Conservation (phyloP, 345 rosid species). For the Euphorbia tirucalli region DNA sequence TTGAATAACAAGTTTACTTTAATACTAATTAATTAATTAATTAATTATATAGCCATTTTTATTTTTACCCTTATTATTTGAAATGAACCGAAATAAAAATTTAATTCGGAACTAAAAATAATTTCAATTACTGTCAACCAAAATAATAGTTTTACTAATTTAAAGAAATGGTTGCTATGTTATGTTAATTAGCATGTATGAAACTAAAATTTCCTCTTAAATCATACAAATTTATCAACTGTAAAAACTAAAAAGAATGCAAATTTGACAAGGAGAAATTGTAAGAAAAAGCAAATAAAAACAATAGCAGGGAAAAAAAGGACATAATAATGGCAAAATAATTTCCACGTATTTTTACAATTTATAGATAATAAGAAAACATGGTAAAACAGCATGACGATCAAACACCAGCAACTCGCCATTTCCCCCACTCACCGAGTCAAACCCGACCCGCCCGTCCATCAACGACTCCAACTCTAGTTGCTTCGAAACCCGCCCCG, state of each 20-base stretch:
- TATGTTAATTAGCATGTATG: slow-evolving; percentile 47
- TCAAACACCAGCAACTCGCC: slow-evolving; percentile 90
- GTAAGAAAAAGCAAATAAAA: slow-evolving; percentile 21
- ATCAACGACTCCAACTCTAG: slow-evolving; percentile 42
- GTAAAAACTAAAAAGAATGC: no score
- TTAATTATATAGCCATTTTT: no score
- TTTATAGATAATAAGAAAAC: slow-evolving; percentile 87
- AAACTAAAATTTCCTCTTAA: slow-evolving; percentile 37
- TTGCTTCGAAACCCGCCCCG: slow-evolving; percentile 73
- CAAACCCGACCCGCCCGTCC: slow-evolving; percentile 54
- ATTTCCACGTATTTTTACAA: slow-evolving; percentile 51
- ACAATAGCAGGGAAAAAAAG: slow-evolving; percentile 6
- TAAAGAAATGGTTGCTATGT: neutral
- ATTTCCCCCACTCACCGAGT: slow-evolving; percentile 78
- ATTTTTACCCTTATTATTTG: no score
- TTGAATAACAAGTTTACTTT: no score
- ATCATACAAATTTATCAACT: slow-evolving; percentile 2
- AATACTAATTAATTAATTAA: no score
- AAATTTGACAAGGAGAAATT: no score
- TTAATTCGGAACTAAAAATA: no score
- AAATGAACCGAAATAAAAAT: no score
- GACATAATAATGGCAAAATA: neutral
- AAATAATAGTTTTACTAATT: no score
- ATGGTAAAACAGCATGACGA: slow-evolving; percentile 85
- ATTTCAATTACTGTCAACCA: no score